A percentile compares a stretch with the other conserved stretches of the same genome.
phyloP scores from a whole-genome alignment of 2,329 filamentous ascomycete species.

The Fusarium tjaetaba region DNA sequence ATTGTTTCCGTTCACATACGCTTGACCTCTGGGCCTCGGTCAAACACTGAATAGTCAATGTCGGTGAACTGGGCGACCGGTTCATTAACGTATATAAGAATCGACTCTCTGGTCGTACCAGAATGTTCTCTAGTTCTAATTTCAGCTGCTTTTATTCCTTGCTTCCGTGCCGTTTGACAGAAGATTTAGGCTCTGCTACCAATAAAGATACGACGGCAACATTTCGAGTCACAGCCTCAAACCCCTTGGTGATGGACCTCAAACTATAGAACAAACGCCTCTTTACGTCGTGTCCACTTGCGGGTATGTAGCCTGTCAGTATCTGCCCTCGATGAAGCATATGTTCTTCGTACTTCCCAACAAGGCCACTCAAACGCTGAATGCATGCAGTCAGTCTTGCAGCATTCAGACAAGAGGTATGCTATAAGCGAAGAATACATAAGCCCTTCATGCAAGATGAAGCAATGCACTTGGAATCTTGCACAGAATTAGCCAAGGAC shows the following conservation, averaged over 20 bases:
- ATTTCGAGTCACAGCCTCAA: background rate
- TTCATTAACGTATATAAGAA: background rate
- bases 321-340: background rate
- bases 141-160: background rate
- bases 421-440: too few species aligned
- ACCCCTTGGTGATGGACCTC: rapidly evolving
- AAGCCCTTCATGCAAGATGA: rapidly evolving
- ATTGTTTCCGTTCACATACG: background rate
- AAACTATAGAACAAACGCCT: background rate
- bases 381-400: background rate
- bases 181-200: background rate
- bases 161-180: background rate
- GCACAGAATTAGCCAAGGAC: too few species aligned
- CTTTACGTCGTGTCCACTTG: background rate
- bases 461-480: background rate
- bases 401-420: rapidly evolving
- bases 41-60: background rate
- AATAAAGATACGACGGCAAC: too few species aligned
- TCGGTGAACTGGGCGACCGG: background rate
- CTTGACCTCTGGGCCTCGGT: background rate
- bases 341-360: background rate
- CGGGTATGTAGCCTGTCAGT: background rate
- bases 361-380: background rate
- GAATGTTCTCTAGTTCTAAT: rapidly evolving
- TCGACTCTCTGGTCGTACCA: too few species aligned